A percentile compares a stretch with the other conserved stretches of the same genome.
Conservation (phyloP, 2,329 filamentous ascomycete species). For the Fusarium coicis region DNA sequence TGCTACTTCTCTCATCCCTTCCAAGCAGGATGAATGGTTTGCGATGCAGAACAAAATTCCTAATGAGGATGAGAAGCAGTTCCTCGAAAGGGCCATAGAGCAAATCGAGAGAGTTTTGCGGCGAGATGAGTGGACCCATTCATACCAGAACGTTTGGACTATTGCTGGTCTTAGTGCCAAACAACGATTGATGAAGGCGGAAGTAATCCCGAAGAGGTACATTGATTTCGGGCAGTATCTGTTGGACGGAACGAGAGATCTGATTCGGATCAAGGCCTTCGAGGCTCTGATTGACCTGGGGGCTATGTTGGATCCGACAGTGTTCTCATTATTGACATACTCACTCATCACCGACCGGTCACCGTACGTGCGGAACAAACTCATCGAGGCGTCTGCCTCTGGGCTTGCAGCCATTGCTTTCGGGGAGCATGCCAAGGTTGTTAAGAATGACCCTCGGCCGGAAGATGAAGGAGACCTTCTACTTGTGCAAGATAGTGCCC, state of each 20-base stretch:
- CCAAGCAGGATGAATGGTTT: constrained; percentile 57
- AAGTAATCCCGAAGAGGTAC: constrained; percentile 65
- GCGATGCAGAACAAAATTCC: constrained; percentile 58
- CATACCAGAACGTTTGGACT: constrained; percentile 75
- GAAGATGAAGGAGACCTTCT: constrained; percentile 52
- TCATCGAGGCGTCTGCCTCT: constrained; percentile 68
- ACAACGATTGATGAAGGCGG: constrained; percentile 70
- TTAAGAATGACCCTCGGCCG: constrained; percentile 51
- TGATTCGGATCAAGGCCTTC: constrained; percentile 73
- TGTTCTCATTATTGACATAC: constrained; percentile 67
- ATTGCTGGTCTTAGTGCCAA: constrained; percentile 71
- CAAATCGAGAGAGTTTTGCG: constrained; percentile 75
- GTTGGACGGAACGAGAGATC: constrained; percentile 70
- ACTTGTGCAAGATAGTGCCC: constrained; percentile 56
- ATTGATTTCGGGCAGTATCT: constrained; percentile 72
- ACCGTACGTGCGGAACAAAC: constrained; percentile 68
- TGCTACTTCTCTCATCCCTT: constrained; percentile 67
- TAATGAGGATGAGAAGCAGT: constrained; percentile 59
- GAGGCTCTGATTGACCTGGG: constrained; percentile 73
- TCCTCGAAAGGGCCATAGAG: constrained; percentile 64
- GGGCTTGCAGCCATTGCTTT: constrained; percentile 73
- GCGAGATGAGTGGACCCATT: constrained; percentile 75
- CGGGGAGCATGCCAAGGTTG: constrained; percentile 65
- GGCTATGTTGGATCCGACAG: constrained; percentile 63
- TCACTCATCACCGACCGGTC: constrained; percentile 71